Percentiles rank a stretch among this genome's conserved stretches.
These are phyloP conservation scores for Diaporthe helianthi DNA, from an alignment of 2,329 filamentous ascomycete species.

Conservation along the genomic window DNA sequence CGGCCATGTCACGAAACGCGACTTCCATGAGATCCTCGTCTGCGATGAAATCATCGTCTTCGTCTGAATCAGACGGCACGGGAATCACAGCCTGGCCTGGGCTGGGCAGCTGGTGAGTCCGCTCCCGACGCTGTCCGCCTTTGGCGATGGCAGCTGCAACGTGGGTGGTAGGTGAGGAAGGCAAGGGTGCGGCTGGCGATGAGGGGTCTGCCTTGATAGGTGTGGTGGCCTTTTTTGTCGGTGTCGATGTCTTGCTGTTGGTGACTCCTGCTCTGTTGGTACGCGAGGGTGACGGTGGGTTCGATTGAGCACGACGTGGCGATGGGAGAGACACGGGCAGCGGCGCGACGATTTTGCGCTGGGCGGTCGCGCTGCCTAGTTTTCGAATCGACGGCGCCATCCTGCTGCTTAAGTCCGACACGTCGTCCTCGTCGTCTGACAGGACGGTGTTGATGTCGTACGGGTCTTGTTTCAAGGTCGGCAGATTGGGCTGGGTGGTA, in stretches of 20 bases:
- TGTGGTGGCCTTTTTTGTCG: neutral
- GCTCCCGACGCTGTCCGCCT: neutral
- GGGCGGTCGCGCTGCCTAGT: constrained; percentile 11
- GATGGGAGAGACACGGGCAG: neutral
- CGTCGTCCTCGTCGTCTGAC: constrained; percentile 9
- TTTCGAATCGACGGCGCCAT: constrained; percentile 26
- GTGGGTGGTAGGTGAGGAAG: constrained; percentile 27
- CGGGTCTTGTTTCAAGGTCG: constrained; percentile 23
- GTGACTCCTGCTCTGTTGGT: neutral
- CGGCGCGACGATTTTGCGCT: neutral
- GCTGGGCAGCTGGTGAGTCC: neutral
- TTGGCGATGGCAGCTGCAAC: constrained; percentile 27
- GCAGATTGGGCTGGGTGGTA: neutral
- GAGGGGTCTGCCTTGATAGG: neutral
- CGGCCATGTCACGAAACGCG: constrained; percentile 10
- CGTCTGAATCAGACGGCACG: constrained; percentile 1
- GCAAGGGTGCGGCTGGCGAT: neutral
- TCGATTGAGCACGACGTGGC: neutral
- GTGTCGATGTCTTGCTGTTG: constrained; percentile 1
- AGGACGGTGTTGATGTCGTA: constrained; percentile 31
- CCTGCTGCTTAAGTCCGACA: neutral
- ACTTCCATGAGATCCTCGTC: constrained; percentile 10
- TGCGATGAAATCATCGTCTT: neutral
- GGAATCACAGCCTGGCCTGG: constrained; percentile 6
- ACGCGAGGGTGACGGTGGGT: neutral